These are phyloP conservation scores for Cladosporium sp. DNA, from an alignment of 2,329 filamentous ascomycete genomes.

Conservation along the genomic window DNA sequence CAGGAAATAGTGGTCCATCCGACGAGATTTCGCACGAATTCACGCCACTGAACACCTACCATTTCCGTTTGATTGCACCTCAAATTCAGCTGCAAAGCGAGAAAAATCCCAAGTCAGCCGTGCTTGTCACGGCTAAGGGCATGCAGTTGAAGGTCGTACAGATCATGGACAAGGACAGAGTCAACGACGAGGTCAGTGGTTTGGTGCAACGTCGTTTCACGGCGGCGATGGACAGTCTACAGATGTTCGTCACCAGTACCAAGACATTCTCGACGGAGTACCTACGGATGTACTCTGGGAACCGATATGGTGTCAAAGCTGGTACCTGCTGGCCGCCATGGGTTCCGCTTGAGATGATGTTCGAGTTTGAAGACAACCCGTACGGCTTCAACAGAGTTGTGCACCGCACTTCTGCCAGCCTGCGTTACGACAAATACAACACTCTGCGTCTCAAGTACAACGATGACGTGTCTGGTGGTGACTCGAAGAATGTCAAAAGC, in stretches of 20 bases:
- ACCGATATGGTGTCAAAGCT: slow-evolving; percentile 79
- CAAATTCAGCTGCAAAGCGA: slow-evolving; percentile 98
- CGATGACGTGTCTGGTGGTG: slow-evolving; percentile 74
- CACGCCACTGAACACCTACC: slow-evolving; percentile 86
- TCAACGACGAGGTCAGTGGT: slow-evolving; percentile 89
- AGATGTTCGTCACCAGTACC: slow-evolving; percentile 95
- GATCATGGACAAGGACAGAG: slow-evolving; percentile 92
- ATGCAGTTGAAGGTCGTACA: slow-evolving; percentile 98
- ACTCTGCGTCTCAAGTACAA: slow-evolving; percentile 95
- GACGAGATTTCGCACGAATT: slow-evolving; percentile 84
- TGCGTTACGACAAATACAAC: slow-evolving; percentile 98
- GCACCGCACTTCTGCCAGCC: slow-evolving; percentile 88
- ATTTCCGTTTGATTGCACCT: slow-evolving; percentile 89
- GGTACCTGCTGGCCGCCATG: slow-evolving; percentile 94
- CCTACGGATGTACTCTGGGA: slow-evolving; percentile 89
- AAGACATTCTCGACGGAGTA: slow-evolving; percentile 83
- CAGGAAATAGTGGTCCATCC: slow-evolving; percentile 33
- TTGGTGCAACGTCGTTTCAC: slow-evolving; percentile 92
- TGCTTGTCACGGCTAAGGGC: slow-evolving; percentile 91
- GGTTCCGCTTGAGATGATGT: slow-evolving; percentile 98
- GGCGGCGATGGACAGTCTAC: slow-evolving; percentile 93
- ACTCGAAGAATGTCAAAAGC: slow-evolving; percentile 38
- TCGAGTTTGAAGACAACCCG: slow-evolving; percentile 87
- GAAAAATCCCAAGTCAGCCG: slow-evolving; percentile 95
- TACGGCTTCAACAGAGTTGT: slow-evolving; percentile 98